These are phyloP conservation scores for Protomyces lactucae-debilis DNA, from an alignment of 1,139 yeast species.

Conservation along the genomic window DNA sequence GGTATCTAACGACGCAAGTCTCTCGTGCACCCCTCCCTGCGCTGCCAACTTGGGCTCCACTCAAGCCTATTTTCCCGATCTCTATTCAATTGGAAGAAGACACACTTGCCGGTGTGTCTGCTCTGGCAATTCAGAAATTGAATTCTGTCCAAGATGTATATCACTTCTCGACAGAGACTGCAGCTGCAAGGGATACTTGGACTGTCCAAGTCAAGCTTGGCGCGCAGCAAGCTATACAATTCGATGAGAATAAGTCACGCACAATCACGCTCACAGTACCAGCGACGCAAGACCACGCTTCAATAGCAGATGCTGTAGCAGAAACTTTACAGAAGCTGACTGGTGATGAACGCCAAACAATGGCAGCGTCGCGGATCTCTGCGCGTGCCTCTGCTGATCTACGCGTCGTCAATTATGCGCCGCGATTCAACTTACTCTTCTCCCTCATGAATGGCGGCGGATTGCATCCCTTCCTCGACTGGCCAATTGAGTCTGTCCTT, in stretches of 20 bases:
- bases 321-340: not conserved
- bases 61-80: constrained; percentile 2
- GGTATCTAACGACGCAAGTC: constrained; percentile 64
- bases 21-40: constrained; percentile 71
- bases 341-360: not conserved
- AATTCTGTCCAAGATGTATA: constrained; percentile 4
- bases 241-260: constrained; percentile 36
- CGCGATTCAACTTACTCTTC: constrained; percentile 62
- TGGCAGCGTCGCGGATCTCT: not conserved
- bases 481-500: constrained; percentile 54
- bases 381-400: not conserved
- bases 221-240: constrained; percentile 44
- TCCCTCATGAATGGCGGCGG: constrained; percentile 59
- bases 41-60: constrained; percentile 29
- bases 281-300: not conserved
- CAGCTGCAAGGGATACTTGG: constrained; percentile 1
- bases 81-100: constrained; percentile 46
- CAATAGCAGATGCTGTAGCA: not conserved
- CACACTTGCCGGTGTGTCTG: constrained; percentile 46
- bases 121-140: constrained; percentile 46
- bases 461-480: constrained; percentile 44
- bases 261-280: constrained; percentile 36
- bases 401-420: constrained; percentile 44
- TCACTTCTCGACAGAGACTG: constrained; percentile 43
- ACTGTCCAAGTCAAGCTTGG: not conserved